Conservation (phyloP, 2,329 filamentous ascomycete species). For the Sporothrix variecibatus region DNA sequence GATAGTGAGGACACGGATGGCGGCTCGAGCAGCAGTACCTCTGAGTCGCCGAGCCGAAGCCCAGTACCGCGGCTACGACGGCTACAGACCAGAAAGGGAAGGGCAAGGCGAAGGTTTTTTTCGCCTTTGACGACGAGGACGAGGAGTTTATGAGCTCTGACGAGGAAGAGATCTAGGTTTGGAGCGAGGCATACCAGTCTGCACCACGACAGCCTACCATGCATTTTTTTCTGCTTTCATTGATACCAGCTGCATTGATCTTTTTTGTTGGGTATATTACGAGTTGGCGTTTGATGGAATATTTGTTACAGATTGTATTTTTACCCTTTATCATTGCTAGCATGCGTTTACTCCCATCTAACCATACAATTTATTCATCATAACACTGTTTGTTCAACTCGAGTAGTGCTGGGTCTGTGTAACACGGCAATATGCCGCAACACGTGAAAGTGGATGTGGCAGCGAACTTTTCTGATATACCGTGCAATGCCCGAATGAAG, state of each 20-base stretch:
- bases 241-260: neutral
- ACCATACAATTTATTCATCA: neutral
- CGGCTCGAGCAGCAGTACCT: constrained; percentile 49
- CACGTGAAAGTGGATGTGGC: neutral
- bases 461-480: neutral
- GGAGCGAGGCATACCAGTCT: constrained; percentile 31
- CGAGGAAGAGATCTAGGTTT: constrained; percentile 52
- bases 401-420: neutral
- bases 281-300: neutral
- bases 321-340: neutral
- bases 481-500: neutral
- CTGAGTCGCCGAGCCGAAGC: constrained; percentile 51
- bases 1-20: constrained; percentile 39
- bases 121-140: constrained; percentile 79
- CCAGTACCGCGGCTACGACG: constrained; percentile 22
- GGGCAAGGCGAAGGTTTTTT: constrained; percentile 56
- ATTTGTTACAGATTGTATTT: neutral
- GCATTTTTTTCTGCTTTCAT: neutral
- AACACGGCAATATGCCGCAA: neutral
- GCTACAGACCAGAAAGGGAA: constrained; percentile 36
- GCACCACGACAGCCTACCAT: neutral
- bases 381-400: neutral
- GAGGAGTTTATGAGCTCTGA: constrained; percentile 73
- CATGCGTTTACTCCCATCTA: neutral
- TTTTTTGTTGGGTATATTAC: neutral